These are phyloP conservation scores for Nymphaea thermarum DNA, from an alignment of 164 flowering plant species.

Conservation along the genomic window DNA sequence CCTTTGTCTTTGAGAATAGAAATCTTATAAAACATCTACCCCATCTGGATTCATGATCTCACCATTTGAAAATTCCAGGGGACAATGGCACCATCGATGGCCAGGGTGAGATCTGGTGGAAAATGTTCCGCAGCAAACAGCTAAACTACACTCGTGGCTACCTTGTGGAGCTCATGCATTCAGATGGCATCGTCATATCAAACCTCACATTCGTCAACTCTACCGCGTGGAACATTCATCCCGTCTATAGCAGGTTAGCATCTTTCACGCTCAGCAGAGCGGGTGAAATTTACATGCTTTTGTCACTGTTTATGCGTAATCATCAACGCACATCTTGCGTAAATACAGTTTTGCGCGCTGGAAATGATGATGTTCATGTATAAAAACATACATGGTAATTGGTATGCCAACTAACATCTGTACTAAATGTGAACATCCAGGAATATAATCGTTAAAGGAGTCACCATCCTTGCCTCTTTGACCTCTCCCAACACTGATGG, in stretches of 20 bases:
- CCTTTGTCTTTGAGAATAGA: neutral
- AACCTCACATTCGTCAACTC: slow-evolving; percentile 49
- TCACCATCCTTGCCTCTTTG: slow-evolving; percentile 50
- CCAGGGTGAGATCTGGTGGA: slow-evolving; percentile 67
- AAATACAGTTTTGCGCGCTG: neutral
- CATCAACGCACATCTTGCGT: neutral
- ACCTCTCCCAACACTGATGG: slow-evolving; percentile 80
- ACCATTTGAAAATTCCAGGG: slow-evolving; percentile 23
- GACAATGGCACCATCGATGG: slow-evolving; percentile 77
- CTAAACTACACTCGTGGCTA: slow-evolving; percentile 53
- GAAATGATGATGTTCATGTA: too few species aligned
- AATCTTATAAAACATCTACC: neutral
- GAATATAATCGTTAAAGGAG: slow-evolving; percentile 25
- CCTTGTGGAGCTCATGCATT: slow-evolving; percentile 55
- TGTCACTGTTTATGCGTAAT: neutral
- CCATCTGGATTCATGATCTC: neutral
- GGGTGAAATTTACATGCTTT: neutral
- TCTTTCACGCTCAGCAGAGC: neutral
- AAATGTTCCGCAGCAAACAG: slow-evolving; percentile 25
- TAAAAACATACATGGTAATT: too few species aligned
- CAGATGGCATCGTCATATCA: slow-evolving; percentile 44
- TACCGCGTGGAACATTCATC: slow-evolving; percentile 78
- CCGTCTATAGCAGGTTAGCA: slow-evolving; percentile 61
- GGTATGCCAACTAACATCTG: too few species aligned
- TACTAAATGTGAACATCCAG: slow-evolving; percentile 7